Percentiles rank a stretch among this genome's conserved stretches.
Evolutionary conservation across 768 basidiomycete species (phyloP).

Genomic region (Mycena chlorophos): DNA sequence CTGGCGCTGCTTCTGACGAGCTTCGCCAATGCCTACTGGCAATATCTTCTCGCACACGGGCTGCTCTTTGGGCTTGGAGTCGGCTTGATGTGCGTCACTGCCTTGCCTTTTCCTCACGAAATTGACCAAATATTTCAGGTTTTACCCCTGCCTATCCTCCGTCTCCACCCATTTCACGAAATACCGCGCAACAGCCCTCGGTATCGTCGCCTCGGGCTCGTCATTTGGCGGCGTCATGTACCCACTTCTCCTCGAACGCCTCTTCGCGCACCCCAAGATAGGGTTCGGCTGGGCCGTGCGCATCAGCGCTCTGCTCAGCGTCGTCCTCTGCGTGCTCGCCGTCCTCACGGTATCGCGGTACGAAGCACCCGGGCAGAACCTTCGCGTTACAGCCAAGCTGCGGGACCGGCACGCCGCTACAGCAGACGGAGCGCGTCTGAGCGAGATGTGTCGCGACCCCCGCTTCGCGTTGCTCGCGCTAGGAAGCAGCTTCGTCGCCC

Average conservation of each 20-base stretch:
- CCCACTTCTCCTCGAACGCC: constrained; percentile 59
- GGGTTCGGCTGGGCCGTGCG: constrained; percentile 68
- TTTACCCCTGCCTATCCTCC: constrained; percentile 68
- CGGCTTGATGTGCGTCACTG: constrained; percentile 60
- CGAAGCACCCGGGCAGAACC: constrained; percentile 30
- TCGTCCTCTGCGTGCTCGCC: constrained; percentile 45
- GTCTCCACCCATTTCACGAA: constrained; percentile 65
- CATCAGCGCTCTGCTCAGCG: constrained; percentile 53
- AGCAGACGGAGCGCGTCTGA: constrained; percentile 25
- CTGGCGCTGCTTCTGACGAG: constrained; percentile 62
- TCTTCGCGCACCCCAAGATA: constrained; percentile 51
- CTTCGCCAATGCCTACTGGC: constrained; percentile 55
- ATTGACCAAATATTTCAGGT: constrained; percentile 40
- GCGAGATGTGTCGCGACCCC: constrained; percentile 45
- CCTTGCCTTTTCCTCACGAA: constrained; percentile 1
- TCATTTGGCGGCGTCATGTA: constrained; percentile 70
- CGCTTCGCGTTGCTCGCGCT: constrained; percentile 53
- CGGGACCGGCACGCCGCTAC: too few relatives aligned
- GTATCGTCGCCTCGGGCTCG: constrained; percentile 70
- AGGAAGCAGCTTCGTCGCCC: constrained; percentile 59
- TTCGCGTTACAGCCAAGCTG: too few relatives aligned
- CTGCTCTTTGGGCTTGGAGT: constrained; percentile 65
- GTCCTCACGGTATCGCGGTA: constrained; percentile 46
- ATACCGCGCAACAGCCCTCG: constrained; percentile 70
- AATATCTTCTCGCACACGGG: constrained; percentile 65